Evolutionary conservation across 805 yeast species (phyloP), one percentile per base, ranked within the genome.

Genomic region (Metschnikowia sp.): DNA sequence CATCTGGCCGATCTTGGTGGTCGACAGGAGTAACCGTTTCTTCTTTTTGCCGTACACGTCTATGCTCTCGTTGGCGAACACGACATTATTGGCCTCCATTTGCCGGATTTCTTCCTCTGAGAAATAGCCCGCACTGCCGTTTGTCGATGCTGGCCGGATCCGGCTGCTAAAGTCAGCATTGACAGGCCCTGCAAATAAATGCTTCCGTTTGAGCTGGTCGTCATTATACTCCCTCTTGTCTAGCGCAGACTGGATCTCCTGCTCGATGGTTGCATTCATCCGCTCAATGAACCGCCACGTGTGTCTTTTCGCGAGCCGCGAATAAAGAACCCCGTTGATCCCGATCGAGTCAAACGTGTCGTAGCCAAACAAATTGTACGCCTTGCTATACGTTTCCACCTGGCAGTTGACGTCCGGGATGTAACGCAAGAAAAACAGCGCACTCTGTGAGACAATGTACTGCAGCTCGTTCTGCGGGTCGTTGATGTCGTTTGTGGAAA

Each of bases 391-490:
- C 37, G 60, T 58, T 12, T 56, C 48, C 26, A 69, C 46, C 41
- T 63, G 66, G 15, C 63, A 57, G 37, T 59, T 57, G 39, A 71
- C 58, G 54, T 70, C 66, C 3, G 77, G 76, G 6, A 73, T 58
- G 43, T 68, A 73, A 36, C 76, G 51, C 43, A 73, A 52, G 44
- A 64, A 70, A 49, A 68, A 73, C 52, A 67, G 75, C 26, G 59
- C 53, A 40, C 64, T 57, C 45, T 60, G 62, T 4, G 75, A 68
- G 11, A 73, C 61, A 10, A 68, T 66, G 50, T 70, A 73, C 43
- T 69, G 64, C 30, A 61, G 54, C 11, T 52, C 44, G 36, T 62
- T 63, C 38, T 61, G 56, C 6, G 73, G 65, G 39, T 67, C 69
- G 49, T 72, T 70, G 48, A 73, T 67, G 40, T 71, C 74, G 40